Conservation (phyloP, 1,284 basidiomycete species). For the Sporisorium graminicola region DNA sequence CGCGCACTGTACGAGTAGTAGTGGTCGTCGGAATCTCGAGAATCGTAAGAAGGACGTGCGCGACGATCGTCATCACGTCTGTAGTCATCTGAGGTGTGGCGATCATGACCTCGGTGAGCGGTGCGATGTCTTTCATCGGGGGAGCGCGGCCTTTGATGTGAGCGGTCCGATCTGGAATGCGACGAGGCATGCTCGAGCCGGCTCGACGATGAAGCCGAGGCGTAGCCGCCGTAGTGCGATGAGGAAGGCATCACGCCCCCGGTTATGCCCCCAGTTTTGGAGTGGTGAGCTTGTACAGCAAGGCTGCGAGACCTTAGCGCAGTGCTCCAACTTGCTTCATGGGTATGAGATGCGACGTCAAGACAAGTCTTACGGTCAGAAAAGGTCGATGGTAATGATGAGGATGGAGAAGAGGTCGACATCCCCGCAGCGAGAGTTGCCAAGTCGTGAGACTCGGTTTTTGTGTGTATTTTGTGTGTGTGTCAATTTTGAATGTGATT, state of each 20-base stretch:
- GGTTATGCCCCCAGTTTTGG: too few species aligned
- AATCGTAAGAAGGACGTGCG: conserved; percentile 1
- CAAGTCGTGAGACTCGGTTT: neutral
- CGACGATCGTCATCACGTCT: conserved; percentile 11
- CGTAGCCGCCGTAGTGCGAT: conserved; percentile 16
- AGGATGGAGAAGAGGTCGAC: neutral
- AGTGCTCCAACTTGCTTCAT: neutral
- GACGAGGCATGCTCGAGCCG: conserved; percentile 13
- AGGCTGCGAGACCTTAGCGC: neutral
- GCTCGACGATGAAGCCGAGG: conserved; percentile 26
- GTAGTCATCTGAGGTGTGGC: neutral
- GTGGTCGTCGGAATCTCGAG: conserved; percentile 6
- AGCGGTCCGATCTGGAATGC: conserved; percentile 10
- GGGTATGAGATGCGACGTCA: neutral
- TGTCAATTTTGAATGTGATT: neutral
- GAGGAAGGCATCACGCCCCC: conserved; percentile 32
- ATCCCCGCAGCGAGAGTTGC: neutral
- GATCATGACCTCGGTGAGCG: conserved; percentile 11
- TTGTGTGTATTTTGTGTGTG: neutral
- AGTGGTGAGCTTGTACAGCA: neutral
- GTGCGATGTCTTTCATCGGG: conserved; percentile 4
- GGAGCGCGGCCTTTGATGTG: conserved; percentile 5
- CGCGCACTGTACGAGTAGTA: neutral
- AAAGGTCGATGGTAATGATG: conserved; percentile 1
- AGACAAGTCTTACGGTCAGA: neutral